phyloP scores from a whole-genome alignment of 129 eudicot species.

The Lactuca sativa region DNA sequence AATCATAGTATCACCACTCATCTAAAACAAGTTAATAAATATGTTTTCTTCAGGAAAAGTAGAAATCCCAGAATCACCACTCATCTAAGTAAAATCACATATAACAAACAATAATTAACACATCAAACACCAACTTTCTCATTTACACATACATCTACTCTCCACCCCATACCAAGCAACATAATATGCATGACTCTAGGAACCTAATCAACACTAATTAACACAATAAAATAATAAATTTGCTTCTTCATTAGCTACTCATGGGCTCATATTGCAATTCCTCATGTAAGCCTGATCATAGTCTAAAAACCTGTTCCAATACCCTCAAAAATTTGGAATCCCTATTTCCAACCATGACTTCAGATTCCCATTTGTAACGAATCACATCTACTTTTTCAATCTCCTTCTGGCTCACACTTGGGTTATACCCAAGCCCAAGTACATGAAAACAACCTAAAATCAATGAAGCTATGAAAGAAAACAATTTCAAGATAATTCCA shows the following conservation, averaged over 20 bases:
- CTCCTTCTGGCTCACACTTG: constrained; percentile 63
- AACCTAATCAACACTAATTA: constrained; percentile 2
- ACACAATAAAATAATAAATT: constrained; percentile 14
- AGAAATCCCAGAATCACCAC: too few species aligned
- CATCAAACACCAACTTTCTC: constrained; percentile 1
- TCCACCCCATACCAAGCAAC: too few species aligned
- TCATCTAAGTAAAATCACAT: too few species aligned
- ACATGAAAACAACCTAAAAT: constrained; percentile 37
- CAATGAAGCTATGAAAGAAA: too few species aligned
- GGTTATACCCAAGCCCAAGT: constrained; percentile 78
- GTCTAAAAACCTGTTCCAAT: constrained; percentile 71
- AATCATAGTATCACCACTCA: too few species aligned
- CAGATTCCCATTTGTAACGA: constrained; percentile 80
- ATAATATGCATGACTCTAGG: neutral
- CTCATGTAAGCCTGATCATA: constrained; percentile 63
- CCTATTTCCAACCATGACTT: constrained; percentile 88
- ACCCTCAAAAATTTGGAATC: constrained; percentile 57
- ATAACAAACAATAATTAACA: neutral
- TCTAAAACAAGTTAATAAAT: too few species aligned
- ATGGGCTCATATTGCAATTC: constrained; percentile 77
- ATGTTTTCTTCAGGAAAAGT: too few species aligned
- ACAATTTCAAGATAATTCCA: too few species aligned
- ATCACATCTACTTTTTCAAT: constrained; percentile 73
- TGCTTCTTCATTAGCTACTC: constrained; percentile 3
- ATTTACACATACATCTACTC: too few species aligned